Conservation (phyloP, 805 yeast species). For the Ogataea ganodermae region DNA sequence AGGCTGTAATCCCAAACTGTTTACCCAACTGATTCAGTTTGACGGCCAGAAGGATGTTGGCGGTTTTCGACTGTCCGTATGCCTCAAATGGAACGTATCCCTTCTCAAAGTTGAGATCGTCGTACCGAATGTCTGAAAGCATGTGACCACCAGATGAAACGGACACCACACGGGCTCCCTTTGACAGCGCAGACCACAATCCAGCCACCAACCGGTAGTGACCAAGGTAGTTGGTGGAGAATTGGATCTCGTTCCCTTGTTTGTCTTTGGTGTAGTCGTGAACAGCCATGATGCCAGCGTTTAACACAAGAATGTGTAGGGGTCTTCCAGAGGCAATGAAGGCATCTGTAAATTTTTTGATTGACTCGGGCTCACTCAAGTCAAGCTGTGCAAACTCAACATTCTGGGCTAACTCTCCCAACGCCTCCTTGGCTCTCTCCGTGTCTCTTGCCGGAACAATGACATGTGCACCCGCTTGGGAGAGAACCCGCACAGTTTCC, state of each 20-base stretch:
- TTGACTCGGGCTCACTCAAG: constrained; percentile 5
- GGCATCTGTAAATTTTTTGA: not conserved
- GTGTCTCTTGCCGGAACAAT: constrained; percentile 7
- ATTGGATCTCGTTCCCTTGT: constrained; percentile 7
- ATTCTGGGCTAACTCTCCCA: constrained; percentile 6
- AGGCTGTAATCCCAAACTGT: constrained; percentile 3
- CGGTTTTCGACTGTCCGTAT: constrained; percentile 10
- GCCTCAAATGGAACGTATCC: constrained; percentile 5
- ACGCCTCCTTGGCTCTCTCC: not conserved
- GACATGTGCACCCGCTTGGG: constrained; percentile 8
- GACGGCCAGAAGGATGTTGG: constrained; percentile 7
- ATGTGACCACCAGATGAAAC: constrained; percentile 5
- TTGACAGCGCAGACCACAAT: constrained; percentile 4
- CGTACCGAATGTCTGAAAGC: not conserved
- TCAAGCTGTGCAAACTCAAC: constrained; percentile 8
- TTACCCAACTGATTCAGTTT: constrained; percentile 6
- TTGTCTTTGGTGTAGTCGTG: constrained; percentile 1
- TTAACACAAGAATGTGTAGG: constrained; percentile 8
- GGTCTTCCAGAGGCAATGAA: constrained; percentile 8
- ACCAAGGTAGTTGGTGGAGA: constrained; percentile 10
- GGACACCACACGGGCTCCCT: constrained; percentile 9
- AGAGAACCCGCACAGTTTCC: constrained; percentile 7
- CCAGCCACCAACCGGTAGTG: constrained; percentile 7
- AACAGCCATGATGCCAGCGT: constrained; percentile 11
- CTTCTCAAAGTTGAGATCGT: constrained; percentile 5